Evolutionary conservation across 768 basidiomycete species (phyloP).

Genomic region (Tricholoma sp.): DNA sequence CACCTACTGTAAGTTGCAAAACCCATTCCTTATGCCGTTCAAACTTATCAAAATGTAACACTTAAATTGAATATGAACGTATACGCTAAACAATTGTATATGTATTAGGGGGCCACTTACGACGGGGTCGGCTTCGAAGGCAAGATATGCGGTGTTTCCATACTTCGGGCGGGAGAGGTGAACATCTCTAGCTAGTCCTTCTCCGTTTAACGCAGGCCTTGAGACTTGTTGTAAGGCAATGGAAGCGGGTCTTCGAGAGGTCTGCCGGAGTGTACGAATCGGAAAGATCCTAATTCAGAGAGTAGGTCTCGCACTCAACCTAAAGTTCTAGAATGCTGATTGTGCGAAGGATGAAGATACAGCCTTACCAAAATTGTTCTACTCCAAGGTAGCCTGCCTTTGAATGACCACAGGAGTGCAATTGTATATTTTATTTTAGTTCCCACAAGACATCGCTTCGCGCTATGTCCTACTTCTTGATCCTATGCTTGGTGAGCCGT

Average conservation of each 20-base stretch:
- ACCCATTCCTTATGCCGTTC: not conserved
- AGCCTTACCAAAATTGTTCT: conserved; percentile 87
- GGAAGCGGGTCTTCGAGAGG: conserved; percentile 95
- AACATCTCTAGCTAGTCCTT: conserved; percentile 10
- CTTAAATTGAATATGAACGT: not conserved
- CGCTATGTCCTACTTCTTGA: conserved; percentile 94
- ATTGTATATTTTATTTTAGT: conserved; percentile 35
- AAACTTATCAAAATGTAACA: not conserved
- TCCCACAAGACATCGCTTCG: conserved; percentile 87
- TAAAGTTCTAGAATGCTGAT: not conserved
- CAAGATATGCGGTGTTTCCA: conserved; percentile 94
- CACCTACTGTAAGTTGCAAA: conserved; percentile 62
- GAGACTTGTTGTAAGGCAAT: conserved; percentile 61
- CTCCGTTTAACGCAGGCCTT: not conserved
- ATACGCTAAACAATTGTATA: not conserved
- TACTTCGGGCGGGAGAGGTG: conserved; percentile 90
- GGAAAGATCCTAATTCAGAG: conserved; percentile 98
- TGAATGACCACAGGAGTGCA: not conserved
- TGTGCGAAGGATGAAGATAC: conserved; percentile 85
- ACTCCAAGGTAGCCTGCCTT: conserved; percentile 56
- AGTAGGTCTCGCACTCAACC: conserved; percentile 36
- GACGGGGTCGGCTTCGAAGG: conserved; percentile 94
- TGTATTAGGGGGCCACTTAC: conserved; percentile 64
- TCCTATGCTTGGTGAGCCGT: conserved; percentile 85
- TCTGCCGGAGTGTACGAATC: conserved; percentile 89